Conservation (phyloP, 2,329 filamentous ascomycete genomes). For the Sclerotinia borealis region DNA sequence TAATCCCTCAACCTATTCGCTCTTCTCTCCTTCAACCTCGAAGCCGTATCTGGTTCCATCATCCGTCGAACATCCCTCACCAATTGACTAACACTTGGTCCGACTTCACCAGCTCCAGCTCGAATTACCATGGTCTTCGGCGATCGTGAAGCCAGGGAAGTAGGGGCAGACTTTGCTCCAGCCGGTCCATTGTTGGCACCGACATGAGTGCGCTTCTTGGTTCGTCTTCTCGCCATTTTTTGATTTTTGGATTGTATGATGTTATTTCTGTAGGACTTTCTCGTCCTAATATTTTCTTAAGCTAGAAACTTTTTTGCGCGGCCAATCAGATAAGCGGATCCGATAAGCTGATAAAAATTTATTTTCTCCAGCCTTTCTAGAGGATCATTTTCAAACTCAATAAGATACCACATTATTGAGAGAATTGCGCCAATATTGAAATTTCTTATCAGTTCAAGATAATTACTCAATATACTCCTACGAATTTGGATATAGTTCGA, state of each 20-base stretch:
- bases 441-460: not conserved
- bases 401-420: not conserved
- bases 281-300: conserved; percentile 8
- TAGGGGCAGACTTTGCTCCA: conserved; percentile 46
- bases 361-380: conserved; percentile 14
- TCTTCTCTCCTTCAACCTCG: conserved; percentile 79
- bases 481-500: not conserved
- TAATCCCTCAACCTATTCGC: conserved; percentile 89
- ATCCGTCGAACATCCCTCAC: conserved; percentile 85
- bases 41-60: conserved; percentile 94
- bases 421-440: not conserved
- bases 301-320: conserved; percentile 21
- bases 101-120: conserved; percentile 89
- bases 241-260: conserved; percentile 17
- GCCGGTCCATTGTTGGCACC: conserved; percentile 51
- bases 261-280: conserved; percentile 5
- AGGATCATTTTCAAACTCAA: not conserved
- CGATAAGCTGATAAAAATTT: conserved; percentile 33
- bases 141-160: conserved; percentile 52
- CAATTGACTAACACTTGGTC: conserved; percentile 83
- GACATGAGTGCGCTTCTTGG: conserved; percentile 84
- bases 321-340: conserved; percentile 24
- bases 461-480: not conserved
- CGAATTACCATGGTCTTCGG: conserved; percentile 99
- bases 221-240: conserved; percentile 70